phyloP scores from a whole-genome alignment of 257 asterid species.

The Jacaranda mimosifolia region DNA sequence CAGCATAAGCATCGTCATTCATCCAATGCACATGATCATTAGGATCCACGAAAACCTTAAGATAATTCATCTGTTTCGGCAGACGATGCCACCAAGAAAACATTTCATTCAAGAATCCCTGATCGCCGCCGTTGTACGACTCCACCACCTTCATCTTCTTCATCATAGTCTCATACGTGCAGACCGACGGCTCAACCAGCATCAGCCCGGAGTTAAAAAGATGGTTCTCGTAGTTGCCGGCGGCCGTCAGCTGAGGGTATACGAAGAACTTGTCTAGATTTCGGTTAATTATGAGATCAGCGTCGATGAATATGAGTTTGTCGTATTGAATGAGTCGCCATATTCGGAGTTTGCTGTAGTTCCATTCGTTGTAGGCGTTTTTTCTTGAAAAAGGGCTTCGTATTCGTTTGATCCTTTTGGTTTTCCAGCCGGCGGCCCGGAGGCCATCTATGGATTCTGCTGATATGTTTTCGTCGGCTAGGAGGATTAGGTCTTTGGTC shows the following conservation, averaged over 20 bases:
- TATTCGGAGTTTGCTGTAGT: conserved; percentile 85
- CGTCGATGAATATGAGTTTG: conserved; percentile 68
- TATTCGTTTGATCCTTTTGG: conserved; percentile 54
- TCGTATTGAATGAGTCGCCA: conserved; percentile 78
- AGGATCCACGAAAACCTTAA: conserved; percentile 56
- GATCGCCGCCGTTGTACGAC: conserved; percentile 92
- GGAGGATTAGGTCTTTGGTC: conserved; percentile 72
- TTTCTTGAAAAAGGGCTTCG: conserved; percentile 62
- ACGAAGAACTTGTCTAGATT: conserved; percentile 67
- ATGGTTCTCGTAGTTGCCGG: conserved; percentile 62
- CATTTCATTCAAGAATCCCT: conserved; percentile 81
- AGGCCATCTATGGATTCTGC: conserved; percentile 53
- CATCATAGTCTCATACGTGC: conserved; percentile 65
- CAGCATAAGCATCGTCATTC: conserved; percentile 49
- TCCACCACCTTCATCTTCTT: conserved; percentile 50
- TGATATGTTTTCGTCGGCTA: conserved; percentile 68
- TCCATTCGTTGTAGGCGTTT: conserved; percentile 78
- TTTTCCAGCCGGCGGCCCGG: conserved; percentile 71
- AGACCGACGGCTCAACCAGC: conserved; percentile 83
- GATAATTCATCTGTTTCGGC: conserved; percentile 59
- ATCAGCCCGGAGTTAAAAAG: conserved; percentile 85
- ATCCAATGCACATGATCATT: conserved; percentile 42
- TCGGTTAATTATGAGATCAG: conserved; percentile 63
- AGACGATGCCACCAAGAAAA: conserved; percentile 90
- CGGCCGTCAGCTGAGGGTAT: conserved; percentile 79